These are phyloP conservation scores for Dioscorea cayenensis DNA, from an alignment of 116 monocot species.

Conservation along the genomic window DNA sequence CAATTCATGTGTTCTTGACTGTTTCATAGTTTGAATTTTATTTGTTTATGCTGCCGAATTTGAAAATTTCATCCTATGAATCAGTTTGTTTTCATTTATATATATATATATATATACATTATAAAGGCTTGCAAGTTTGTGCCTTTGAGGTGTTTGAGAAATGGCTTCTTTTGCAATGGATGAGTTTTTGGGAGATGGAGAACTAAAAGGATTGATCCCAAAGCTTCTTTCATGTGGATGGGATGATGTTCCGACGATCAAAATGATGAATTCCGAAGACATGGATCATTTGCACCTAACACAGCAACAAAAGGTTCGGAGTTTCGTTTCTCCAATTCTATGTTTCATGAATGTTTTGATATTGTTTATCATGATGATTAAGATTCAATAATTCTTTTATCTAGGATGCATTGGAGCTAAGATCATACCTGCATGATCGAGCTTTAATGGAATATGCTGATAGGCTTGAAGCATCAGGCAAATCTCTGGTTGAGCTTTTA, in stretches of 20 bases:
- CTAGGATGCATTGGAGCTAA: constrained; percentile 40
- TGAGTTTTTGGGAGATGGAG: constrained; percentile 32
- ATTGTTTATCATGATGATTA: neutral
- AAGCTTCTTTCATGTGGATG: constrained; percentile 29
- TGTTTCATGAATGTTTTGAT: neutral
- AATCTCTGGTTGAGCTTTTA: constrained; percentile 23
- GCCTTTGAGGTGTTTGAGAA: neutral
- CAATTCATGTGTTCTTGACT: too few species aligned
- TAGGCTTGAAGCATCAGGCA: constrained; percentile 28
- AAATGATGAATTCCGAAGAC: constrained; percentile 21
- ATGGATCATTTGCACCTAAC: constrained; percentile 21
- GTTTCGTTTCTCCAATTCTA: neutral
- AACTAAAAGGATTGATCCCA: constrained; percentile 18
- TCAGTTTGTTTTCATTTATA: neutral
- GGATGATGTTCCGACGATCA: constrained; percentile 34
- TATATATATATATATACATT: neutral
- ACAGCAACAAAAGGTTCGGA: constrained; percentile 17
- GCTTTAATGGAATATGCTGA: constrained; percentile 37
- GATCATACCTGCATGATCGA: constrained; percentile 36
- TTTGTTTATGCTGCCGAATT: too few species aligned
- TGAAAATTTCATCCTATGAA: too few species aligned
- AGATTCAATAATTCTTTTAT: neutral
- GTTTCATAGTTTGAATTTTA: too few species aligned
- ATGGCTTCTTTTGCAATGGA: constrained; percentile 31
- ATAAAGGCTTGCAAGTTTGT: neutral